These are phyloP conservation scores for Chamaenerion angustifolium DNA, from an alignment of 345 rosid genomes.

Conservation along the genomic window DNA sequence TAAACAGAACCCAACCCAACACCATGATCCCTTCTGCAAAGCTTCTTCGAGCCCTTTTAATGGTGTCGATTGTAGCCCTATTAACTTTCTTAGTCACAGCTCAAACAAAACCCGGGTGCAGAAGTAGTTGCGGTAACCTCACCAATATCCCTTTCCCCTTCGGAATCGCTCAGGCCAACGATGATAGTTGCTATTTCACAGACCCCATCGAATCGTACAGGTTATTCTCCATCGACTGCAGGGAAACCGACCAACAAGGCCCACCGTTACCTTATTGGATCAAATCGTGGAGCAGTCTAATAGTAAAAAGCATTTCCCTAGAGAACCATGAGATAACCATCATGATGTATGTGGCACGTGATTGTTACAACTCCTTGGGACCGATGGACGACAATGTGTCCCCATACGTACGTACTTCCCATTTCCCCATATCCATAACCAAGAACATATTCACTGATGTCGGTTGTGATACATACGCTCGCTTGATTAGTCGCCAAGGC, in stretches of 20 bases:
- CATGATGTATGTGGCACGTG: not conserved
- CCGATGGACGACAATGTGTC: too few species aligned
- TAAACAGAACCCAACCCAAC: too few species aligned
- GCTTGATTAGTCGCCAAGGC: not conserved
- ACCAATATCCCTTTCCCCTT: constrained; percentile 27
- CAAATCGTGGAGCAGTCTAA: not conserved
- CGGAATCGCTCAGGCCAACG: constrained; percentile 11
- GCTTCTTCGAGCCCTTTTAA: constrained; percentile 19
- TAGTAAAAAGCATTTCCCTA: constrained; percentile 16
- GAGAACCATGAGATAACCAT: not conserved
- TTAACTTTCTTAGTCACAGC: not conserved
- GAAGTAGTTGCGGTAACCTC: constrained; percentile 20
- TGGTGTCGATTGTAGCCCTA: not conserved
- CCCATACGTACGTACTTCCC: too few species aligned
- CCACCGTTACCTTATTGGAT: not conserved
- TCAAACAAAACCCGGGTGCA: constrained; percentile 10
- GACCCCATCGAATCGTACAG: constrained; percentile 8
- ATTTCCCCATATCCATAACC: not conserved
- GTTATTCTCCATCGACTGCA: constrained; percentile 12
- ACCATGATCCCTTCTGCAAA: constrained; percentile 5
- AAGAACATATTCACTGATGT: constrained; percentile 4
- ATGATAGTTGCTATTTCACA: constrained; percentile 11
- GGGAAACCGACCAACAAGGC: not conserved
- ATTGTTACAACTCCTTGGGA: constrained; percentile 2
- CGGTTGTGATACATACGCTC: constrained; percentile 14